Evolutionary conservation across 768 basidiomycete species (phyloP), one percentile per base, ranked within the genome.

Genomic region (Russula lepida): DNA sequence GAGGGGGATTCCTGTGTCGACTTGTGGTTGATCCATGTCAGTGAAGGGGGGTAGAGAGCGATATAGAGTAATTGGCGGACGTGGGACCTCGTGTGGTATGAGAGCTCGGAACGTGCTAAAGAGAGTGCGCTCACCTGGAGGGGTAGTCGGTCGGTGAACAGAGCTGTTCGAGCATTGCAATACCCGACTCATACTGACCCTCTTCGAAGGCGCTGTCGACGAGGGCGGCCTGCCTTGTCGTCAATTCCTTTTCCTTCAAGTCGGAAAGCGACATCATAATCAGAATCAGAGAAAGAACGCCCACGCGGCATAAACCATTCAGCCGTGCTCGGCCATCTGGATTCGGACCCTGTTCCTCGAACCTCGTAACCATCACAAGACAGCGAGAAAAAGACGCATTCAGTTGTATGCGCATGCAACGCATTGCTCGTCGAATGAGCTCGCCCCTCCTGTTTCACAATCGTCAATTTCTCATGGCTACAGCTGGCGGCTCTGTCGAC

Each of bases 131-230:
- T 69, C 70, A 87, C 88, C 74, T 68, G 12, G 80, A 79, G 8
- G 87, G 88, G 54, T 73, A 82, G 71, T 78, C 78, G 27, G 77
- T 73, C n/a, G 78, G 69, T 0, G 82, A 80, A 49, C 84, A 82
- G 2, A 90, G 71, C 60, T 85, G 83, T 60, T 82, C 81, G 1
- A 91, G 78, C 28, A 81, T 72, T 15, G 77, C 73, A 30, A 89
- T 84, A 7, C 83, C 89, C 6, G 81, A 76, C 66, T 88, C 84
- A 64, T 86, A 88, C 60, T 89, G 86, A 19, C 84, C 82, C 70
- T 91, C 89, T 67, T 91, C 89, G 21, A 90, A 81, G 60, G 84
- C 84, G 56, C 78, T 83, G 68, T 90, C 86, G 21, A 89, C 85
- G 4, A 88, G 73, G 35, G 76, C 78, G 17, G 54, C 59, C 48